Evolutionary conservation across 192 early-diverging fungal species (phyloP).

Genomic region (Umbelopsis sp.): DNA sequence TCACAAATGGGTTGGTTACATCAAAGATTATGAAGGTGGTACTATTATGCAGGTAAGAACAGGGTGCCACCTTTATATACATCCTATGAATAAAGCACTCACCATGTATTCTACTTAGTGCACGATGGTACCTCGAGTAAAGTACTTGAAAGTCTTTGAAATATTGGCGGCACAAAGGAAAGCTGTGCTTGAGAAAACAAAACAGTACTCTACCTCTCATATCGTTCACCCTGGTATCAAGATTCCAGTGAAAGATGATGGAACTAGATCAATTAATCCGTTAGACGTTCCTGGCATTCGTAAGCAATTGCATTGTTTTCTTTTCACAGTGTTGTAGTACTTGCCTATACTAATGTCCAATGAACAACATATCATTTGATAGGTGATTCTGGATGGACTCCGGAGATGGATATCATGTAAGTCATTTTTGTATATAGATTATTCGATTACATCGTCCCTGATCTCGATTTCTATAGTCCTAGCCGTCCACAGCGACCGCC

Average conservation of each 20-base stretch:
- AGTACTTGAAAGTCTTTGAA: conserved; percentile 74
- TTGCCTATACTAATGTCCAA: background rate
- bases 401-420: conserved; percentile 72
- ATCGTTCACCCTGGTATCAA: conserved; percentile 80
- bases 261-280: conserved; percentile 68
- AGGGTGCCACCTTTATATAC: too few species aligned
- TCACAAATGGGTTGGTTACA: conserved; percentile 94
- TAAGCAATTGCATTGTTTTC: conserved; percentile 30
- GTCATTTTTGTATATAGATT: background rate
- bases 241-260: conserved; percentile 59
- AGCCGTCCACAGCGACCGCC: conserved; percentile 51
- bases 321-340: background rate
- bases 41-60: conserved; percentile 86
- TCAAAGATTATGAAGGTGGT: conserved; percentile 99
- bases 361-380: background rate
- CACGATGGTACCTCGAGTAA: conserved; percentile 87
- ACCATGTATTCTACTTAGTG: conserved; percentile 57
- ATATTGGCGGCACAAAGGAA: conserved; percentile 75
- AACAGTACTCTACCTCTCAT: conserved; percentile 69
- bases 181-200: conserved; percentile 88
- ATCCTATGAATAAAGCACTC: too few species aligned
- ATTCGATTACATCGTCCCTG: background rate
- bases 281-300: conserved; percentile 84
- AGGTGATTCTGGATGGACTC: conserved; percentile 93
- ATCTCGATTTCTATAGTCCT: conserved; percentile 22